phyloP scores from a whole-genome alignment of 108 stramenopile genomes.

The Cyclotella baltica region DNA sequence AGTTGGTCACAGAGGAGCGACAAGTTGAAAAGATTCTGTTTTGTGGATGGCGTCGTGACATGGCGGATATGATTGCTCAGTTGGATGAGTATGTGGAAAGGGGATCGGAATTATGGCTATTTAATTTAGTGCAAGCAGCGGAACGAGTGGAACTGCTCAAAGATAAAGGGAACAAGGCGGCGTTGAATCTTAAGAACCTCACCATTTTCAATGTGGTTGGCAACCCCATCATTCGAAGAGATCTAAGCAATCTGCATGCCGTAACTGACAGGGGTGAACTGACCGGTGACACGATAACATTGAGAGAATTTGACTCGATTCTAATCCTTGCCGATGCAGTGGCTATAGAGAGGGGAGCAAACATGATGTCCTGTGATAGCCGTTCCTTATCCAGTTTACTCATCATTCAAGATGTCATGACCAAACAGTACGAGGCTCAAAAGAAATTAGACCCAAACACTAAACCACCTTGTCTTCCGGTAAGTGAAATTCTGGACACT shows the following conservation, averaged over 20 bases:
- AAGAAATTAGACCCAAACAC: slow-evolving; percentile 4
- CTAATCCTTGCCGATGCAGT: slow-evolving; percentile 56
- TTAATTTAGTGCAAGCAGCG: slow-evolving; percentile 33
- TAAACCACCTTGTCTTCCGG: slow-evolving; percentile 32
- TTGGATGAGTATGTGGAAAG: slow-evolving; percentile 53
- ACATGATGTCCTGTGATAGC: slow-evolving; percentile 44
- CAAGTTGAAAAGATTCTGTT: slow-evolving; percentile 51
- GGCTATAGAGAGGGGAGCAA: slow-evolving; percentile 35
- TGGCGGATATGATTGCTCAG: slow-evolving; percentile 60
- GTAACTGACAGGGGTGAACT: slow-evolving; percentile 18
- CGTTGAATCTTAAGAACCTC: slow-evolving; percentile 40
- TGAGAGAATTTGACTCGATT: slow-evolving; percentile 53
- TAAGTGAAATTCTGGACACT: slow-evolving; percentile 59
- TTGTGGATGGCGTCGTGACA: slow-evolving; percentile 61
- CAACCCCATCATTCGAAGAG: slow-evolving; percentile 46
- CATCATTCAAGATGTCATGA: slow-evolving; percentile 44
- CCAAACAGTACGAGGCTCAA: slow-evolving; percentile 17
- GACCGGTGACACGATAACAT: slow-evolving; percentile 19
- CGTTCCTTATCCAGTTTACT: slow-evolving; percentile 42
- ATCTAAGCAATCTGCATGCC: slow-evolving; percentile 41
- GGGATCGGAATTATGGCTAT: slow-evolving; percentile 51
- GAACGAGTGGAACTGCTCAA: slow-evolving; percentile 41
- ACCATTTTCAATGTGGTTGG: slow-evolving; percentile 43
- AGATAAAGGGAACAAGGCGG: slow-evolving; percentile 43
- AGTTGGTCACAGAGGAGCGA: background rate